phyloP scores from a whole-genome alignment of 768 basidiomycete genomes.

The Phylloporus sp. region DNA sequence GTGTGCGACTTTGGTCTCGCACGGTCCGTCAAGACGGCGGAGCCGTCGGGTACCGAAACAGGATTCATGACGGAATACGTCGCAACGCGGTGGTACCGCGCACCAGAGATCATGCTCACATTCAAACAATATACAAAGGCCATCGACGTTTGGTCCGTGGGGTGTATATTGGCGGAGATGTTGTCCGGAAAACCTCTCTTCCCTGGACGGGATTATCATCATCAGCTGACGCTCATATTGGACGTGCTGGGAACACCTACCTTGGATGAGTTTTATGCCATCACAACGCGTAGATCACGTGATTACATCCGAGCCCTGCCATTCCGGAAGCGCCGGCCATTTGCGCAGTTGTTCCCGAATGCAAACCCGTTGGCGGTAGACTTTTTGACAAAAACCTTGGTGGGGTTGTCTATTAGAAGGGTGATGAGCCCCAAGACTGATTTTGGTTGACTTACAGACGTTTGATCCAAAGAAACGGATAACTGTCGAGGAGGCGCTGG shows the following conservation, averaged over 20 bases:
- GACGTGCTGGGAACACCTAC: conserved; percentile 97
- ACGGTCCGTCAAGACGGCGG: conserved; percentile 81
- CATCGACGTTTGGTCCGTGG: conserved; percentile 87
- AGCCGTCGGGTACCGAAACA: conserved; percentile 77
- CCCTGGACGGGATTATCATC: conserved; percentile 94
- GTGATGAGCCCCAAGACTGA: no score
- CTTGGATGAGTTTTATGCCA: conserved; percentile 96
- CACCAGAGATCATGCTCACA: conserved; percentile 98
- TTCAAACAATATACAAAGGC: conserved; percentile 98
- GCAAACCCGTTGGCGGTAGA: conserved; percentile 76
- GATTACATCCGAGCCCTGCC: conserved; percentile 95
- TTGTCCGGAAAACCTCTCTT: conserved; percentile 94
- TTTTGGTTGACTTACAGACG: conserved; percentile 45
- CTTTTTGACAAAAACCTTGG: conserved; percentile 81
- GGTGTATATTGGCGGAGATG: conserved; percentile 94
- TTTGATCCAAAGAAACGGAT: conserved; percentile 98
- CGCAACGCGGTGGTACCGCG: conserved; percentile 97
- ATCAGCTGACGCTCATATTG: conserved; percentile 91
- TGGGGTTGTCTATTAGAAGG: conserved; percentile 33
- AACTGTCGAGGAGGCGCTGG: conserved; percentile 89
- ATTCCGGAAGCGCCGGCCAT: conserved; percentile 83
- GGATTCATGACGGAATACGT: conserved; percentile 98
- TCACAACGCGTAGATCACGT: conserved; percentile 84
- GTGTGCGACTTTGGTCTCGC: conserved; percentile 95
- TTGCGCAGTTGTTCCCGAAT: conserved; percentile 84